phyloP scores from a whole-genome alignment of 805 yeast species.

The Kluyveromyces dobzhanskii region DNA sequence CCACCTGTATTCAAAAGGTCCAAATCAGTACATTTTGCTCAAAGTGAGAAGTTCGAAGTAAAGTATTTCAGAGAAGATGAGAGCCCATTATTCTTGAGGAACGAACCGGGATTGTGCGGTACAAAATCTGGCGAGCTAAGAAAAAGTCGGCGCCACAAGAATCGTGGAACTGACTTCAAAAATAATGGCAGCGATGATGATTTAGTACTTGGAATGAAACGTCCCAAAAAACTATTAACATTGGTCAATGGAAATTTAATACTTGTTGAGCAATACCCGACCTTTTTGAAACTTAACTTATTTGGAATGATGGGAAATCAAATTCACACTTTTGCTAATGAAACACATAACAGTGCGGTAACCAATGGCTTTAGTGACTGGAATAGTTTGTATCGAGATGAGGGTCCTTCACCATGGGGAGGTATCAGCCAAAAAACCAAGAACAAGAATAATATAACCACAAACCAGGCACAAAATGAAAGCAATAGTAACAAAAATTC shows the following conservation, averaged over 20 bases:
- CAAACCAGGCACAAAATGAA: too few species aligned
- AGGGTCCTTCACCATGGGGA: too few species aligned
- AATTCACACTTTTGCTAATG: neutral
- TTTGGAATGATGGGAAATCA: constrained; percentile 40
- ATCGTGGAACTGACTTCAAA: neutral
- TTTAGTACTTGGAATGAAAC: neutral
- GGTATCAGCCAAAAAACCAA: too few species aligned
- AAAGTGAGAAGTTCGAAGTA: constrained; percentile 44
- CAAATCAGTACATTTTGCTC: constrained; percentile 77
- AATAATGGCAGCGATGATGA: neutral
- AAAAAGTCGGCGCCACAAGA: constrained; percentile 1
- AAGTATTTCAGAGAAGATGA: constrained; percentile 67
- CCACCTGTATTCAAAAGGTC: constrained; percentile 41
- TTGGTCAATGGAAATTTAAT: constrained; percentile 9
- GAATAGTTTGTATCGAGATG: too few species aligned
- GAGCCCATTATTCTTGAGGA: constrained; percentile 46
- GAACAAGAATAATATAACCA: too few species aligned
- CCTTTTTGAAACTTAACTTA: constrained; percentile 34
- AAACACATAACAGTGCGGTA: too few species aligned
- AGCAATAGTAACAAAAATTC: too few species aligned
- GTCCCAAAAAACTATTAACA: constrained; percentile 12
- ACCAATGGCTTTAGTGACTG: too few species aligned
- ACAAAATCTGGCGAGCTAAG: constrained; percentile 14
- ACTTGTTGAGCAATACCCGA: constrained; percentile 38
- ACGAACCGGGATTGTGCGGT: constrained; percentile 1